Percentiles rank a stretch among this genome's conserved stretches.
These are phyloP conservation scores for Camellia sinensis DNA, from an alignment of 148 eudicot species.

Conservation along the genomic window DNA sequence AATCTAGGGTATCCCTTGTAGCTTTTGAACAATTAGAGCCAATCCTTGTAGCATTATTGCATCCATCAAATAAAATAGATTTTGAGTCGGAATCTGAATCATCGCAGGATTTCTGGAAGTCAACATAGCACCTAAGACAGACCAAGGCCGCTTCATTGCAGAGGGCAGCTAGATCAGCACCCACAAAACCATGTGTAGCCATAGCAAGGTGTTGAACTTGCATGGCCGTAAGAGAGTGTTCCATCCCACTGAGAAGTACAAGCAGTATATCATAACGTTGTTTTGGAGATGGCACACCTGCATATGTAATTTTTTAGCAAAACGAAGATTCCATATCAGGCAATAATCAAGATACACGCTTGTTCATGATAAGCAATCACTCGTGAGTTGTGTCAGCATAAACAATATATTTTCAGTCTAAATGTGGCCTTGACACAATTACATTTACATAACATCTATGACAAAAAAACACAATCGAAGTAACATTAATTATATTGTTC, in stretches of 20 bases:
- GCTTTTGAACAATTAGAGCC: conserved; percentile 21
- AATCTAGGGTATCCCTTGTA: conserved; percentile 27
- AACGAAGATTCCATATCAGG: background rate
- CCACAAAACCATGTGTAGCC: conserved; percentile 89
- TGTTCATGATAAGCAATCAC: background rate
- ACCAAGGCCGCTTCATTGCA: conserved; percentile 80
- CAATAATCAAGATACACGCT: background rate
- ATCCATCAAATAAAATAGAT: conserved; percentile 22
- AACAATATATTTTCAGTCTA: too few species aligned
- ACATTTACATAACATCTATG: background rate
- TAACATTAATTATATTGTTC: too few species aligned
- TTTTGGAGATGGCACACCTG: conserved; percentile 88
- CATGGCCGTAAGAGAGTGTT: conserved; percentile 50
- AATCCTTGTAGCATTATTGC: conserved; percentile 18
- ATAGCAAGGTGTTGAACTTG: conserved; percentile 66
- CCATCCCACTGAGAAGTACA: conserved; percentile 60
- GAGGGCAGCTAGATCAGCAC: conserved; percentile 87
- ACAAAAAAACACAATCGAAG: background rate
- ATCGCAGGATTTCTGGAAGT: conserved; percentile 23
- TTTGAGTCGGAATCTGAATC: conserved; percentile 15
- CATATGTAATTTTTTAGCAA: conserved; percentile 19
- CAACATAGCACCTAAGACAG: conserved; percentile 56
- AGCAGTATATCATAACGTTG: conserved; percentile 77
- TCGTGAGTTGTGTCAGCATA: background rate
- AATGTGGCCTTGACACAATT: too few species aligned